phyloP scores from a whole-genome alignment of 495 filamentous ascomycete species.

The Talaromyces nanjingensis region DNA sequence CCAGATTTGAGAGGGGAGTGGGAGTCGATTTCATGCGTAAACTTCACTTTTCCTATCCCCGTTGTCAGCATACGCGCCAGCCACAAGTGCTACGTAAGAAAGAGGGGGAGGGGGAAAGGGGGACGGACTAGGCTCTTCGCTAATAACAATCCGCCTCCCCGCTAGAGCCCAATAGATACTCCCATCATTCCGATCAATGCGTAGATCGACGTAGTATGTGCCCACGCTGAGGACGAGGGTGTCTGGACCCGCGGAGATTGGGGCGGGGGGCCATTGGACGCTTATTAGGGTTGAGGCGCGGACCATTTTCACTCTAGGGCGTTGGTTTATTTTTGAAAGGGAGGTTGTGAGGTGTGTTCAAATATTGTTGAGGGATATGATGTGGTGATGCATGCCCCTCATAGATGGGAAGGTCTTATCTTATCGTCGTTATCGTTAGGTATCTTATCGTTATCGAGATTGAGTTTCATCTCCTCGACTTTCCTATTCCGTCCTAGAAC shows the following conservation, averaged over 20 bases:
- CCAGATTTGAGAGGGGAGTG: background rate
- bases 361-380: background rate
- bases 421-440: background rate
- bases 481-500: background rate
- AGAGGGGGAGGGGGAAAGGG: background rate
- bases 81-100: background rate
- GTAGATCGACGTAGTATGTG: background rate
- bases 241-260: background rate
- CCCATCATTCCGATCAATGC: background rate
- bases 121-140: background rate
- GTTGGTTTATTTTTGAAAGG: background rate
- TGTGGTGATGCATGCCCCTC: background rate
- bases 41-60: constrained; percentile 7
- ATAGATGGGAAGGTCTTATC: background rate
- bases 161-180: background rate
- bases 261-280: background rate
- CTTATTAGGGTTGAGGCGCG: background rate
- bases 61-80: background rate
- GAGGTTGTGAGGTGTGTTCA: background rate
- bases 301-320: background rate
- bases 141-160: background rate
- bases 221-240: constrained; percentile 2
- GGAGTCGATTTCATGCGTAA: constrained; percentile 37
- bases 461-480: background rate
- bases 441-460: background rate